Percentiles rank a stretch among this genome's conserved stretches.
These are phyloP conservation scores for Monosporascus cannonballus DNA, from an alignment of 2,329 filamentous ascomycete genomes.

Conservation along the genomic window DNA sequence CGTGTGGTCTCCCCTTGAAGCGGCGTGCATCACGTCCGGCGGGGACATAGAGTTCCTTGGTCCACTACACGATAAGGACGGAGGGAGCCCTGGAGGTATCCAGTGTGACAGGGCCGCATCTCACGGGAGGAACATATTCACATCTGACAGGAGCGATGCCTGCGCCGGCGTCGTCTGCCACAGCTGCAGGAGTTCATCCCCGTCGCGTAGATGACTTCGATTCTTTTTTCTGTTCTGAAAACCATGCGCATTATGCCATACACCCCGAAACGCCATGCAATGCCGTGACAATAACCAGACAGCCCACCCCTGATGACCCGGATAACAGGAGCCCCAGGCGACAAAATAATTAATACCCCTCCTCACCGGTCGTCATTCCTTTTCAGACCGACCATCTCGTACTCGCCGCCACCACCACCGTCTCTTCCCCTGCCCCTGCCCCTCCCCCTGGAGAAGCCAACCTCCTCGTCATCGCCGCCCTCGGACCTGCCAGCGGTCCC, in stretches of 20 bases:
- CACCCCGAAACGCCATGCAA: conserved; percentile 28
- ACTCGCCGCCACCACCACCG: conserved; percentile 50
- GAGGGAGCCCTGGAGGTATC: too few relatives aligned
- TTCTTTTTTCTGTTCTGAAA: background rate
- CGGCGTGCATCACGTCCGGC: too few relatives aligned
- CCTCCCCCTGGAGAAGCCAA: conserved; percentile 43
- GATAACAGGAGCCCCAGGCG: too few relatives aligned
- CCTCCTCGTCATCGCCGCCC: conserved; percentile 33
- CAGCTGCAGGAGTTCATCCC: background rate
- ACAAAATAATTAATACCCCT: background rate
- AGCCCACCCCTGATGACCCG: too few relatives aligned
- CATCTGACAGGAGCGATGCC: too few relatives aligned
- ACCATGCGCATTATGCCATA: conserved; percentile 7
- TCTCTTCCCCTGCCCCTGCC: conserved; percentile 48
- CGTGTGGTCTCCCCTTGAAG: too few relatives aligned
- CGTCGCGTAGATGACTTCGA: background rate
- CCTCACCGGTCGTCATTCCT: conserved; percentile 19
- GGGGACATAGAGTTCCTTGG: too few relatives aligned
- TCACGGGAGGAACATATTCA: too few relatives aligned
- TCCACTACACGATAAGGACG: too few relatives aligned
- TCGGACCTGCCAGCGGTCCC: conserved; percentile 14
- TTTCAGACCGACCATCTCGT: conserved; percentile 59
- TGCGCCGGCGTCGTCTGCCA: background rate
- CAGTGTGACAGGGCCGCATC: too few relatives aligned
- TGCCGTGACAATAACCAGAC: conserved; percentile 19